Evolutionary conservation across 108 stramenopile genomes (phyloP).

Genomic region (Discostella stelligeroides): DNA sequence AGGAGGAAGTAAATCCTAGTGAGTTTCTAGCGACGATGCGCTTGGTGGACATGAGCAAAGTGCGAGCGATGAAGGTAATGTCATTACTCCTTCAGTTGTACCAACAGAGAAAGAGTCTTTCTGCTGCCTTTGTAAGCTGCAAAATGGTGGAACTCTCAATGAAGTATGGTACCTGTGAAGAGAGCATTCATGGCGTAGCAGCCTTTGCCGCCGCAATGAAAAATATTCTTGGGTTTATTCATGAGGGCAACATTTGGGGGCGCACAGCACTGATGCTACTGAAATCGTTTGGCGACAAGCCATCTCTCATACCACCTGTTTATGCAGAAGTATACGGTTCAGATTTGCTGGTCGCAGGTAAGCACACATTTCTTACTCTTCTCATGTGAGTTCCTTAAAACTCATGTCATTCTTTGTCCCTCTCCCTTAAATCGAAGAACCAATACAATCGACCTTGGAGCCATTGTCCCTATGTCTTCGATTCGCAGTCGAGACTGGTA

Average conservation of each 20-base stretch:
- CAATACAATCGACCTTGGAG: no score
- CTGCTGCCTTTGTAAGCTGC: constrained; percentile 2
- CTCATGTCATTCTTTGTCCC: no score
- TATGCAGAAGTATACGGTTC: constrained; percentile 6
- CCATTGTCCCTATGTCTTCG: constrained; percentile 3
- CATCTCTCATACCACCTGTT: constrained; percentile 4
- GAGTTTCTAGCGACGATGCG: constrained; percentile 12
- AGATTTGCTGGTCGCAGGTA: constrained; percentile 4
- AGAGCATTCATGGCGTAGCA: constrained; percentile 16
- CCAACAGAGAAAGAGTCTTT: constrained; percentile 3
- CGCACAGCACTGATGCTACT: constrained; percentile 20
- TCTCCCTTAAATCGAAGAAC: neutral
- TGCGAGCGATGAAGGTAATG: constrained; percentile 23
- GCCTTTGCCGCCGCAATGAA: constrained; percentile 13
- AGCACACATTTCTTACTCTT: neutral
- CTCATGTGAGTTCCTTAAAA: neutral
- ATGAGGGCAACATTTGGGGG: constrained; percentile 25
- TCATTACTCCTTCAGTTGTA: constrained; percentile 19
- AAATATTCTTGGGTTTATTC: constrained; percentile 22
- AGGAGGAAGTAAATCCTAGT: no score
- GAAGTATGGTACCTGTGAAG: constrained; percentile 25
- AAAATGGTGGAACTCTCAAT: constrained; percentile 35
- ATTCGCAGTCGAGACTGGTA: constrained; percentile 11
- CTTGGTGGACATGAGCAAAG: constrained; percentile 14
- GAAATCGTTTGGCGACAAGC: constrained; percentile 2